Evolutionary conservation across 768 basidiomycete genomes (phyloP).

Genomic region (Lentinula boryana): DNA sequence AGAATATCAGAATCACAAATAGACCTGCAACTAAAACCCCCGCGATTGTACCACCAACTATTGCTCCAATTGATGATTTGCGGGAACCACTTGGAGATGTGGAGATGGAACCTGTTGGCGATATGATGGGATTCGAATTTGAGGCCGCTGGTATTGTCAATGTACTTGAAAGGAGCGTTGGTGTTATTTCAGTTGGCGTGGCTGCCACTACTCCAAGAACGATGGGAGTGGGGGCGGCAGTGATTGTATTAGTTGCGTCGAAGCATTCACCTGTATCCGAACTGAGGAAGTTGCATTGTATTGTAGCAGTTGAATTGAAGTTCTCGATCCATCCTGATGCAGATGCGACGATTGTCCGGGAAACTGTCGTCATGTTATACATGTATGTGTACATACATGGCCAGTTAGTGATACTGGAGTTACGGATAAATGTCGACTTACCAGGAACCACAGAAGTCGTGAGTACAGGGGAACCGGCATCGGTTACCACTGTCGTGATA

Average conservation of each 20-base stretch:
- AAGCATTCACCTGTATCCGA: background rate
- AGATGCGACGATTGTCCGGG: background rate
- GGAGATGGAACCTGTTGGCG: background rate
- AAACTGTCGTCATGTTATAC: background rate
- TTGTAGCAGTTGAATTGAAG: background rate
- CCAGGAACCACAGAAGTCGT: background rate
- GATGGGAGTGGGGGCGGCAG: background rate
- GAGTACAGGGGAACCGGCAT: background rate
- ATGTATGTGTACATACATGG: too few relatives aligned
- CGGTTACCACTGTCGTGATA: background rate
- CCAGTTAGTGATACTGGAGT: too few relatives aligned
- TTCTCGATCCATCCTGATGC: background rate
- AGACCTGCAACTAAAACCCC: background rate
- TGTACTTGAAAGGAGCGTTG: background rate
- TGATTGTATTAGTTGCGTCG: background rate
- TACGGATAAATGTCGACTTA: background rate
- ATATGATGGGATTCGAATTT: background rate
- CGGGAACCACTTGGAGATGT: background rate
- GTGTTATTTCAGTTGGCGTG: background rate
- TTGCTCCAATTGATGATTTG: background rate
- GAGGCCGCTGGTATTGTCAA: background rate
- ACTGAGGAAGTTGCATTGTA: background rate
- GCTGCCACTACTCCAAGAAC: background rate
- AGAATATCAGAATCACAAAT: background rate
- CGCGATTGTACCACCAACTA: background rate